Percentiles rank a stretch among this genome's conserved stretches.
Evolutionary conservation across 371 early-diverging fungal species (phyloP).

Genomic region (Entomophthora muscae): DNA sequence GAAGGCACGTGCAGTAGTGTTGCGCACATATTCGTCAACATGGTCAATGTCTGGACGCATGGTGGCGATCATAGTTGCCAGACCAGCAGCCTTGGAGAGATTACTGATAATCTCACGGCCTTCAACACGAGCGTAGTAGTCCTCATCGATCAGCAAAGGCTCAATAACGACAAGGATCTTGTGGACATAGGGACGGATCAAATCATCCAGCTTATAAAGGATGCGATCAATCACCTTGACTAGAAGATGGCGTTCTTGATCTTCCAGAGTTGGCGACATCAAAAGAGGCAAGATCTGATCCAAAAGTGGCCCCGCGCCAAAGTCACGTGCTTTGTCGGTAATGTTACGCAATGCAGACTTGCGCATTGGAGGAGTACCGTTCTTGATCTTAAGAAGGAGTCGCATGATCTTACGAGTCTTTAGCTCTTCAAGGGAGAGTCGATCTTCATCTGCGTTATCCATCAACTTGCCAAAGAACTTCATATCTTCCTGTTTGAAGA

Average conservation of each 20-base stretch:
- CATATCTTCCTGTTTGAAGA: conserved; percentile 92
- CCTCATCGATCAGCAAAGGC: conserved; percentile 92
- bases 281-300: conserved; percentile 88
- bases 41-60: conserved; percentile 98
- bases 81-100: conserved; percentile 92
- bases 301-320: conserved; percentile 91
- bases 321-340: conserved; percentile 87
- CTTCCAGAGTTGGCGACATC: conserved; percentile 92
- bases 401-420: conserved; percentile 94
- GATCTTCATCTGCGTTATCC: conserved; percentile 68
- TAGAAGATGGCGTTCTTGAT: conserved; percentile 93
- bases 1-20: conserved; percentile 94
- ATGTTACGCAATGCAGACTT: conserved; percentile 85
- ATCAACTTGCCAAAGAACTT: conserved; percentile 88
- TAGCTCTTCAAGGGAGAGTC: conserved; percentile 68
- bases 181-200: conserved; percentile 92
- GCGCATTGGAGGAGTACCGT: conserved; percentile 90
- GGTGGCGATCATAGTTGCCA: conserved; percentile 94
- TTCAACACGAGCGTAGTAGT: conserved; percentile 93
- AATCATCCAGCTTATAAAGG: conserved; percentile 85
- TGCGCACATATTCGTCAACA: conserved; percentile 92
- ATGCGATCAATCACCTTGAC: conserved; percentile 95
- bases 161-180: conserved; percentile 95
- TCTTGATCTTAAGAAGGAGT: conserved; percentile 88
- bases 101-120: conserved; percentile 95